phyloP scores from a whole-genome alignment of 441 rosid genomes.

The Raphanus hybrid region DNA sequence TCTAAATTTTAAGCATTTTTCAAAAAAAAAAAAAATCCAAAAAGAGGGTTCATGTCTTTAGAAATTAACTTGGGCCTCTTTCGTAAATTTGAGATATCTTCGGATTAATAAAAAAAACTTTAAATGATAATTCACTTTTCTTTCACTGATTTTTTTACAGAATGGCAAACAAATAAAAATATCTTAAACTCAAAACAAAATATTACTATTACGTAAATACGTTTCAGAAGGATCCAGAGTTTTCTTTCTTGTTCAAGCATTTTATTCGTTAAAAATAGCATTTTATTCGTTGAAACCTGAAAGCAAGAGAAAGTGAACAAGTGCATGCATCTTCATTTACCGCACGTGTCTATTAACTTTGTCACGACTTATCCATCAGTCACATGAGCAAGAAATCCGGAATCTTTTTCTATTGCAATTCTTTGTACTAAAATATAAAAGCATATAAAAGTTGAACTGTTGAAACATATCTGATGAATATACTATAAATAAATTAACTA shows the following conservation, averaged over 20 bases:
- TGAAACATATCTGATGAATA: not conserved
- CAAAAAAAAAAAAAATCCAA: no score
- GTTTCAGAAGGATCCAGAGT: constrained; percentile 26
- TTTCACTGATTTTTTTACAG: not conserved
- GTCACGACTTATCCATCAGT: constrained; percentile 33
- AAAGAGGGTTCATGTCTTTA: no score
- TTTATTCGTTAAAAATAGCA: constrained; percentile 13
- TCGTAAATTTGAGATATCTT: no score
- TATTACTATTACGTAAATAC: not conserved
- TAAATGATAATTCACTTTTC: not conserved
- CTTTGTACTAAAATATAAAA: not conserved
- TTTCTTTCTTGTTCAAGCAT: not conserved
- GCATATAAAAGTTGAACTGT: not conserved
- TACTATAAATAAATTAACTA: not conserved
- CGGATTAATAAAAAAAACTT: not conserved
- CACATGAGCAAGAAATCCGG: constrained; percentile 31
- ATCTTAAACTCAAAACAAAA: not conserved
- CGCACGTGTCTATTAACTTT: constrained; percentile 33
- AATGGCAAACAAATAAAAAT: not conserved
- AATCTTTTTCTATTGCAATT: not conserved
- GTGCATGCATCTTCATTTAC: constrained; percentile 40
- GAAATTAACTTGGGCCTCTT: no score
- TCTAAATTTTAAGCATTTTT: constrained; percentile 26
- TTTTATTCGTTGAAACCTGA: constrained; percentile 25
- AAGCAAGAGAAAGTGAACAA: constrained; percentile 8